phyloP scores from a whole-genome alignment of 306 rosid genomes.

The Quercus parvula region DNA sequence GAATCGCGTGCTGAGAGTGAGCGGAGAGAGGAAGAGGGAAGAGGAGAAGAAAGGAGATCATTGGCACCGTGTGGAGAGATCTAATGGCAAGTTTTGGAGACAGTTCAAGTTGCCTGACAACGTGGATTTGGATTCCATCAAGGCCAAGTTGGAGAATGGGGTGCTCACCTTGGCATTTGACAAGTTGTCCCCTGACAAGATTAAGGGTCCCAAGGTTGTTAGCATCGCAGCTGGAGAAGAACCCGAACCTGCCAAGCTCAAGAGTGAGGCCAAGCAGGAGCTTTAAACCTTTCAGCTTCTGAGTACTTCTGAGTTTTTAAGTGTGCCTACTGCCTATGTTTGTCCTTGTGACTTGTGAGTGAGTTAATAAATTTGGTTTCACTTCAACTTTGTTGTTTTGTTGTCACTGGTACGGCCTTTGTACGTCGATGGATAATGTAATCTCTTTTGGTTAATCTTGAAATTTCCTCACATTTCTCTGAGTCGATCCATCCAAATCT shows the following conservation, averaged over 20 bases:
- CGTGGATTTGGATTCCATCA: slow-evolving; percentile 54
- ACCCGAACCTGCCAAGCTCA: slow-evolving; percentile 17
- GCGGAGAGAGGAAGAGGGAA: slow-evolving; percentile 64
- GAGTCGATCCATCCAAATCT: too few relatives aligned
- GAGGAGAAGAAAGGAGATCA: slow-evolving; percentile 53
- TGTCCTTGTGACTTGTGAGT: background rate
- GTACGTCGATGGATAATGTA: background rate
- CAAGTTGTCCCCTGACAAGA: slow-evolving; percentile 53
- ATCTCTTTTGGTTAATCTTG: background rate
- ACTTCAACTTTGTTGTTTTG: background rate
- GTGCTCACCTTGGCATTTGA: slow-evolving; percentile 49
- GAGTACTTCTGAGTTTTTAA: background rate
- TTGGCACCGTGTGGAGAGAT: slow-evolving; percentile 62
- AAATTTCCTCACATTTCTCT: background rate
- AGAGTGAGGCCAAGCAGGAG: slow-evolving; percentile 41
- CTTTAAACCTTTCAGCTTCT: slow-evolving; percentile 20
- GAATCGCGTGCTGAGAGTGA: slow-evolving; percentile 53
- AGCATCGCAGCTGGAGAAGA: slow-evolving; percentile 44
- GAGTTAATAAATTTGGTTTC: slow-evolving; percentile 24
- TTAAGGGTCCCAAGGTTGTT: slow-evolving; percentile 45
- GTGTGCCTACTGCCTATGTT: background rate
- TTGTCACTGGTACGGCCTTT: background rate
- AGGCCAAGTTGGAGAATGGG: slow-evolving; percentile 56
- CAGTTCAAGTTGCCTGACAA: slow-evolving; percentile 59
- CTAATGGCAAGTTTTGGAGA: slow-evolving; percentile 67